Evolutionary conservation across 768 basidiomycete species (phyloP).

Genomic region (Termitomyces sp.): DNA sequence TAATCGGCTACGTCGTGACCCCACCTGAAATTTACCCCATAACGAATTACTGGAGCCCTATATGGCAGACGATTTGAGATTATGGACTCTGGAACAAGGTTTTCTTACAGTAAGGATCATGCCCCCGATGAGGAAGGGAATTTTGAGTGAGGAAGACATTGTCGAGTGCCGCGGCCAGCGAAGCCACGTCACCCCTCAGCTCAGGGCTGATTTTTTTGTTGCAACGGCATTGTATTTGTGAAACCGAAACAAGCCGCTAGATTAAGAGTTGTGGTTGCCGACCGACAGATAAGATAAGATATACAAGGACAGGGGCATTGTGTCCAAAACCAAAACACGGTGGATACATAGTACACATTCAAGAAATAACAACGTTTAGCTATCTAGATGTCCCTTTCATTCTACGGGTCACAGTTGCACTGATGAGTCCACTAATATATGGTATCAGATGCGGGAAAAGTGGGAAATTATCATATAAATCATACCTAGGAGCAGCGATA

Average conservation of each 20-base stretch:
- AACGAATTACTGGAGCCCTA: conserved; percentile 78
- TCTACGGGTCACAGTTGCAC: conserved; percentile 48
- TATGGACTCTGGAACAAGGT: not conserved
- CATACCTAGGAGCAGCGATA: conserved; percentile 78
- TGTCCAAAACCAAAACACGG: too few species aligned
- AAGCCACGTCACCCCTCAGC: not conserved
- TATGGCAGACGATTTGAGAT: not conserved
- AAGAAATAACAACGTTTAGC: not conserved
- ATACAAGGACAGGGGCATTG: too few species aligned
- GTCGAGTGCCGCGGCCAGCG: not conserved
- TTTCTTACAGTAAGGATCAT: conserved; percentile 79
- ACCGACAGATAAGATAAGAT: not conserved
- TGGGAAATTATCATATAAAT: conserved; percentile 5
- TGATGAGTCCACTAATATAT: conserved; percentile 48
- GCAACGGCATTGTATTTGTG: not conserved
- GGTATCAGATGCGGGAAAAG: not conserved
- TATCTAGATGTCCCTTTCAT: conserved; percentile 8
- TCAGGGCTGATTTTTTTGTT: not conserved
- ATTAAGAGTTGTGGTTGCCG: not conserved
- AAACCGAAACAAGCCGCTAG: too few species aligned
- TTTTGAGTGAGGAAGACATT: conserved; percentile 64
- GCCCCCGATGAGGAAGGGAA: conserved; percentile 79
- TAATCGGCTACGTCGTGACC: conserved; percentile 9
- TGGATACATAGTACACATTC: too few species aligned
- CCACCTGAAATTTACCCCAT: conserved; percentile 79